phyloP scores from a whole-genome alignment of 1,284 basidiomycete species.

The Tilletia setariae region DNA sequence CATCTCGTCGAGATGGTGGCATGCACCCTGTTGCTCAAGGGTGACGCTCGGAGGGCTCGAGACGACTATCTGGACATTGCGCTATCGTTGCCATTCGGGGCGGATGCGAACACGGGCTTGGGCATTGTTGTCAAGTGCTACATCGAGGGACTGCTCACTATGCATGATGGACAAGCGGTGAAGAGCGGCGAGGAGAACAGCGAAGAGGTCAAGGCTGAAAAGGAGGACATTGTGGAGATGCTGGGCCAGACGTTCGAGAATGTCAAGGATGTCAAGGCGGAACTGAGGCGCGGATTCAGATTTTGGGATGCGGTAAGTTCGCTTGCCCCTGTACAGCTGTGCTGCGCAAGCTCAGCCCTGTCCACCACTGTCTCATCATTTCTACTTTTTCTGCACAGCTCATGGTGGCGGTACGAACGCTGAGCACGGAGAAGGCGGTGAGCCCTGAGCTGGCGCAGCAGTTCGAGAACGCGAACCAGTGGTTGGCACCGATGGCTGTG shows the following conservation, averaged over 20 bases:
- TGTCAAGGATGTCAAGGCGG: conserved; percentile 76
- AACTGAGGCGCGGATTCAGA: conserved; percentile 91
- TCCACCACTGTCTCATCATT: too few species aligned
- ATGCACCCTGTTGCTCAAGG: conserved; percentile 83
- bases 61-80: conserved; percentile 91
- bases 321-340: background rate
- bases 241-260: conserved; percentile 89
- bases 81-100: conserved; percentile 70
- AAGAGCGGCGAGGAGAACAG: conserved; percentile 61
- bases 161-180: conserved; percentile 67
- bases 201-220: conserved; percentile 75
- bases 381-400: conserved; percentile 61
- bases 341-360: too few species aligned
- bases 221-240: conserved; percentile 80
- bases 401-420: conserved; percentile 78
- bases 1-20: conserved; percentile 86
- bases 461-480: conserved; percentile 89
- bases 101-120: conserved; percentile 94
- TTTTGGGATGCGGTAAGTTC: conserved; percentile 92
- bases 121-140: conserved; percentile 87
- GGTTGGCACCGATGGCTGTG: conserved; percentile 66
- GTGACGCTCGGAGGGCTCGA: conserved; percentile 76
- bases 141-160: conserved; percentile 77
- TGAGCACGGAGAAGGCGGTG: conserved; percentile 66
- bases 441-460: conserved; percentile 79